Conservation (phyloP, 257 asterid genomes). For the Solanum raphanifolium region DNA sequence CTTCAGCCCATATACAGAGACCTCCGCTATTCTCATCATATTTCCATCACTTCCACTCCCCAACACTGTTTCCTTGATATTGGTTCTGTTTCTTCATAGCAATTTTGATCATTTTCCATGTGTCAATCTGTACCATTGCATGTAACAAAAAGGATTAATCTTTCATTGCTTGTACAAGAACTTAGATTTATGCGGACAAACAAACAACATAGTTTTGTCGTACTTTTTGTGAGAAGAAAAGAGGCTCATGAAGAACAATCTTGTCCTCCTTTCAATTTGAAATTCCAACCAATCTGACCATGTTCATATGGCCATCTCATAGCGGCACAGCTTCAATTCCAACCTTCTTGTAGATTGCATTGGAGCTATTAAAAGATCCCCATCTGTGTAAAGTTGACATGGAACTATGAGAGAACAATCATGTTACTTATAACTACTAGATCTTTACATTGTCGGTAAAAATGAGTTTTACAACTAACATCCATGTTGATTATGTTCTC, state of each 20-base stretch:
- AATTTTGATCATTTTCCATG: slow-evolving; percentile 7
- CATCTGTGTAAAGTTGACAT: slow-evolving; percentile 12
- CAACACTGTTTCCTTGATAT: not conserved
- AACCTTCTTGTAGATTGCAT: slow-evolving; percentile 22
- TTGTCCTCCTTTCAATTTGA: slow-evolving; percentile 26
- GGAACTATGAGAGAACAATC: not conserved
- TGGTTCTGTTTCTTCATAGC: slow-evolving; percentile 24
- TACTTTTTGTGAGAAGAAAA: slow-evolving; percentile 30
- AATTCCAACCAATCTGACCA: slow-evolving; percentile 50
- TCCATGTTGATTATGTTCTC: not conserved
- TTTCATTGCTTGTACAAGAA: not conserved
- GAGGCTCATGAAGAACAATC: slow-evolving; percentile 38
- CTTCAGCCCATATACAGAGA: slow-evolving; percentile 7
- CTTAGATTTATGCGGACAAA: not conserved
- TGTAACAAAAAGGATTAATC: not conserved
- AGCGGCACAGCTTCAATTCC: slow-evolving; percentile 11
- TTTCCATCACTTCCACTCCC: slow-evolving; percentile 14
- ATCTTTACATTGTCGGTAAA: not conserved
- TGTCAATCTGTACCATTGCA: slow-evolving; percentile 24
- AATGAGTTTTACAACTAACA: not conserved
- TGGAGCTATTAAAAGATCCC: slow-evolving; percentile 33
- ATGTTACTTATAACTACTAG: not conserved
- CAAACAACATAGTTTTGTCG: not conserved
- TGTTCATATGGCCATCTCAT: slow-evolving; percentile 38
- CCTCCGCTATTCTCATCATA: slow-evolving; percentile 17